Conservation (phyloP, 306 rosid genomes). For the Phaseolus lunatus region DNA sequence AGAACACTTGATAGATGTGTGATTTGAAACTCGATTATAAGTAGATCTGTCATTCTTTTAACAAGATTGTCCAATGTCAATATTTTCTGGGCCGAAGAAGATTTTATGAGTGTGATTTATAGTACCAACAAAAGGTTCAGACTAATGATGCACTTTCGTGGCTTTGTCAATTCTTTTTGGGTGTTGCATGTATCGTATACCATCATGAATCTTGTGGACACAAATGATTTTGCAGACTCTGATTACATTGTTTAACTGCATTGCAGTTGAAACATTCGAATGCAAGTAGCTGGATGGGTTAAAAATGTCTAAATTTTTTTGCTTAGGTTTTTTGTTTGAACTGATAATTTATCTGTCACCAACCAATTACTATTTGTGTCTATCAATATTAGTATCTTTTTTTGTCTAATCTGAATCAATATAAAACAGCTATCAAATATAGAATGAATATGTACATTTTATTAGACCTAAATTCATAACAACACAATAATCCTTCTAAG, state of each 20-base stretch:
- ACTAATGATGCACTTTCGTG: conserved; percentile 42
- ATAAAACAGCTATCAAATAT: no score
- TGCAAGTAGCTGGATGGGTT: conserved; percentile 35
- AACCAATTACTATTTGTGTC: no score
- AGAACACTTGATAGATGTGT: conserved; percentile 47
- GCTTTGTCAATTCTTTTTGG: conserved; percentile 41
- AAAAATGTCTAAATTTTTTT: conserved; percentile 14
- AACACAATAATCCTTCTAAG: no score
- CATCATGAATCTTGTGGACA: conserved; percentile 49
- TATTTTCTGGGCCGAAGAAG: conserved; percentile 36
- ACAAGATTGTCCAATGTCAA: conserved; percentile 32
- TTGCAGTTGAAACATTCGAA: conserved; percentile 38
- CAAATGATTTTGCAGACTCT: conserved; percentile 46
- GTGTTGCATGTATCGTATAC: conserved; percentile 51
- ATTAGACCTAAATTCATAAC: no score
- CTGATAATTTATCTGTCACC: not conserved
- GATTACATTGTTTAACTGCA: conserved; percentile 47
- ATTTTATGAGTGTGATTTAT: conserved; percentile 50
- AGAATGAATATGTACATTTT: no score
- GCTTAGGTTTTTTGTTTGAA: conserved; percentile 15
- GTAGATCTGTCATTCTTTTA: conserved; percentile 47
- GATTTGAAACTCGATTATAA: conserved; percentile 45
- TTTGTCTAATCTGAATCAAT: no score
- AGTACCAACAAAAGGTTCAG: conserved; percentile 35
- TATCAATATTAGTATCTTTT: no score